Evolutionary conservation across 768 basidiomycete genomes (phyloP).

Genomic region (Kwoniella newhampshirensis): DNA sequence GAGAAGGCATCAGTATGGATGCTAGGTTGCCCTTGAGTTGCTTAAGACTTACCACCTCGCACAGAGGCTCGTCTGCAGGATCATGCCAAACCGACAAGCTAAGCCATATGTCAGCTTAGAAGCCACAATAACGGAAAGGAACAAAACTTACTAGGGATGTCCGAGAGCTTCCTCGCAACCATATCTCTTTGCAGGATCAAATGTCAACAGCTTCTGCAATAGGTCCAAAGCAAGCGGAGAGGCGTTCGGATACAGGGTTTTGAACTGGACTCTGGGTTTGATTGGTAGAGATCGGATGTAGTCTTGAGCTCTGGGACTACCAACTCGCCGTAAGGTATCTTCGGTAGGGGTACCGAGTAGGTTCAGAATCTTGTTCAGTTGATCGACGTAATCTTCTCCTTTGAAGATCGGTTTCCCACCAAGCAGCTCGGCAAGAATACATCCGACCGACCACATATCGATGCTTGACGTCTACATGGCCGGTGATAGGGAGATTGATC

Average conservation of each 20-base stretch:
- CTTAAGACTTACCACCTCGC: conserved; percentile 62
- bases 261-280: conserved; percentile 89
- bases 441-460: conserved; percentile 58
- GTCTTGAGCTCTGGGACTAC: conserved; percentile 73
- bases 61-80: conserved; percentile 86
- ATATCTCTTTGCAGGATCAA: conserved; percentile 94
- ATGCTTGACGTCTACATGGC: conserved; percentile 34
- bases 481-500: too few relatives aligned
- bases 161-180: conserved; percentile 92
- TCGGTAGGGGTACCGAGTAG: conserved; percentile 98
- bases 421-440: conserved; percentile 57
- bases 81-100: conserved; percentile 86
- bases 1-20: not conserved
- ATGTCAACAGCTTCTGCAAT: conserved; percentile 84
- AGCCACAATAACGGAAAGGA: conserved; percentile 83
- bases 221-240: conserved; percentile 93
- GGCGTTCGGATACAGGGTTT: conserved; percentile 86
- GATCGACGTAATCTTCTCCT: conserved; percentile 76
- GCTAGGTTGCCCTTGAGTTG: not conserved
- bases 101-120: conserved; percentile 71
- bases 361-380: conserved; percentile 95
- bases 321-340: conserved; percentile 91
- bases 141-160: conserved; percentile 69
- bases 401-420: conserved; percentile 57
- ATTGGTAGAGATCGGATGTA: conserved; percentile 98